phyloP scores from a whole-genome alignment of 495 filamentous ascomycete genomes.

The Cetradonia linearis region DNA sequence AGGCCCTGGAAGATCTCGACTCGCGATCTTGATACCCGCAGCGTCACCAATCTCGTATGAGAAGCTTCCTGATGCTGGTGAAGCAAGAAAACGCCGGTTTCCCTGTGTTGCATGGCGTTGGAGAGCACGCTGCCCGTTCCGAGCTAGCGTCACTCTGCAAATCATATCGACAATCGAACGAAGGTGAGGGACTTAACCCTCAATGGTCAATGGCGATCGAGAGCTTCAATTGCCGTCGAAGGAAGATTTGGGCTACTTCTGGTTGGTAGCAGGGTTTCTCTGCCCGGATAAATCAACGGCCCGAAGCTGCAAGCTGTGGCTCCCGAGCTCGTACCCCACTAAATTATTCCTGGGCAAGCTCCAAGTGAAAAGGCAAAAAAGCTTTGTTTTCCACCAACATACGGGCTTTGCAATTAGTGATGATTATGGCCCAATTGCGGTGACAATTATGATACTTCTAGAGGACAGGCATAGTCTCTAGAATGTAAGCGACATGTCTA shows the following conservation, averaged over 20 bases:
- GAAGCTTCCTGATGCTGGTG: conserved; percentile 68
- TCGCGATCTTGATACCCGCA: conserved; percentile 80
- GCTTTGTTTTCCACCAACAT: neutral
- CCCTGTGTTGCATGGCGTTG: conserved; percentile 49
- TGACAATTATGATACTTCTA: conserved; percentile 59
- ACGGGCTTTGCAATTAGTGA: neutral
- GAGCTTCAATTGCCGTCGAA: neutral
- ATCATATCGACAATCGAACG: conserved; percentile 56
- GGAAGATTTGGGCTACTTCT: conserved; percentile 2
- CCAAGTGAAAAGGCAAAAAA: neutral
- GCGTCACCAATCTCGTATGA: conserved; percentile 81
- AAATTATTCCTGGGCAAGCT: neutral
- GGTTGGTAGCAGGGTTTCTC: neutral
- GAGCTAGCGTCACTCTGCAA: conserved; percentile 68
- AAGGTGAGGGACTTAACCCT: conserved; percentile 18
- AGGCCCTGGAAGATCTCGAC: conserved; percentile 75
- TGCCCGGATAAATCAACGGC: neutral
- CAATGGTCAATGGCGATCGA: conserved; percentile 22
- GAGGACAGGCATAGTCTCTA: conserved; percentile 64
- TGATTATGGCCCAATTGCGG: conserved; percentile 38
- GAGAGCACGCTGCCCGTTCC: conserved; percentile 66
- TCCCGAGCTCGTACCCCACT: conserved; percentile 5
- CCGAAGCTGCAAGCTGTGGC: conserved; percentile 9
- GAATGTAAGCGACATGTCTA: conserved; percentile 47
- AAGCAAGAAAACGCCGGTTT: conserved; percentile 66